These are phyloP conservation scores for Rhizopogon roseolus DNA, from an alignment of 768 basidiomycete species.

Conservation along the genomic window DNA sequence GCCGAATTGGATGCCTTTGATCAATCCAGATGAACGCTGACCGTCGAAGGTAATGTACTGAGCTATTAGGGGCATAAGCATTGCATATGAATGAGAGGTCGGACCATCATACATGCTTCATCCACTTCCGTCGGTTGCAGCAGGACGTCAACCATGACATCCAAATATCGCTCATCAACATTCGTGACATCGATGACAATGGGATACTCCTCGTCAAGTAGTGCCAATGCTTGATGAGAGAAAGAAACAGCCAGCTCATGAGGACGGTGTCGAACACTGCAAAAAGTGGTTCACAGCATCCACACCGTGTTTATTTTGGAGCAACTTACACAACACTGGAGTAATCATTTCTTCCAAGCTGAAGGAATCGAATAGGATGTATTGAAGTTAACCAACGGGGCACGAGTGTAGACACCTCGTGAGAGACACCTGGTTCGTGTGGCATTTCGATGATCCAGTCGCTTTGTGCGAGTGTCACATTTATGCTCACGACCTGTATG, in stretches of 20 bases:
- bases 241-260: slow-evolving; percentile 55
- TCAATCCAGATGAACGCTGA: slow-evolving; percentile 61
- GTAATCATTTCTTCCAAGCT: slow-evolving; percentile 42
- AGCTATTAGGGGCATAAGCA: slow-evolving; percentile 29
- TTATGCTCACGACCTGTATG: slow-evolving; percentile 35
- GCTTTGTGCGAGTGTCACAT: slow-evolving; percentile 51
- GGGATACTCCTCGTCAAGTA: slow-evolving; percentile 76
- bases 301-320: not conserved
- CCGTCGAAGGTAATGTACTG: slow-evolving; percentile 59
- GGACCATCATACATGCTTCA: slow-evolving; percentile 48
- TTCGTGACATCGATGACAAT: slow-evolving; percentile 70
- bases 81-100: not conserved
- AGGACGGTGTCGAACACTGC: slow-evolving; percentile 58
- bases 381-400: slow-evolving; percentile 58
- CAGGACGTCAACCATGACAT: slow-evolving; percentile 67
- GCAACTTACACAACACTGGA: slow-evolving; percentile 44
- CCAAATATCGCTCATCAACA: slow-evolving; percentile 62
- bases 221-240: slow-evolving; percentile 62
- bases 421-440: slow-evolving; percentile 37
- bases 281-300: slow-evolving; percentile 4
- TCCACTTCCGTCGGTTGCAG: slow-evolving; percentile 79
- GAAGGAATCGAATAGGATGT: slow-evolving; percentile 48
- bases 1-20: slow-evolving; percentile 73
- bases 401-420: slow-evolving; percentile 22
- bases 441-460: slow-evolving; percentile 67